A percentile compares a stretch with the other conserved stretches of the same genome.
Evolutionary conservation across 345 rosid species (phyloP).

Genomic region (Arabidopsis thaliana): TAIR10.1 NC_003070.9:24054001-24054500

Average conservation of each 20-base stretch:
- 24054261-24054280: conserved; percentile 9
- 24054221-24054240: conserved; percentile 3
- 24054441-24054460: conserved; percentile 58
- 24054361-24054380: conserved; percentile 62
- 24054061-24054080: too few relatives aligned
- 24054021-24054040: too few relatives aligned
- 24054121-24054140: too few relatives aligned
- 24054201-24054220: background rate
- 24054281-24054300: conserved; percentile 32
- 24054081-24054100: too few relatives aligned
- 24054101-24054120: too few relatives aligned
- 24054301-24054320: conserved; percentile 54
- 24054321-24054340: conserved; percentile 66
- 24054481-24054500: conserved; percentile 61
- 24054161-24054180: background rate
- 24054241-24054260: conserved; percentile 25
- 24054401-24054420: conserved; percentile 68
- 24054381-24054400: conserved; percentile 60
- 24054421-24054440: conserved; percentile 71
- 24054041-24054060: too few relatives aligned
- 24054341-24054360: conserved; percentile 59
- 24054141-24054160: too few relatives aligned
- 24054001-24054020: too few relatives aligned
- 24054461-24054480: conserved; percentile 69
- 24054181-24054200: background rate